These are phyloP conservation scores for Fraxinus nigra DNA, from an alignment of 305 asterid species.

Conservation along the genomic window DNA sequence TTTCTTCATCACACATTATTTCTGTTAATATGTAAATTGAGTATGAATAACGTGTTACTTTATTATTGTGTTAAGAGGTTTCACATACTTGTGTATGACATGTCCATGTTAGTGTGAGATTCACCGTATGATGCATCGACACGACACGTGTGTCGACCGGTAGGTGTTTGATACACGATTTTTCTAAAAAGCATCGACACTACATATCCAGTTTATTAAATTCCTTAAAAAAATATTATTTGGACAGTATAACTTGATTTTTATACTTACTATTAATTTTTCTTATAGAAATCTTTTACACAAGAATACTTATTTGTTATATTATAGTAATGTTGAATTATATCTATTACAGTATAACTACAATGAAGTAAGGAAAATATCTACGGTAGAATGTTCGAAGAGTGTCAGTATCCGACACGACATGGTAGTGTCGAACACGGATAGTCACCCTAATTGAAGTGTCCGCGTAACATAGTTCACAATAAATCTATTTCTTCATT, in stretches of 20 bases:
- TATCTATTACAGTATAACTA: not conserved
- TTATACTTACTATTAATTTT: not conserved
- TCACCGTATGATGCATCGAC: not conserved
- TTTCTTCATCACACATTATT: constrained; percentile 1
- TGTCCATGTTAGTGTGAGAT: not conserved
- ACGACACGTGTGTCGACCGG: not conserved
- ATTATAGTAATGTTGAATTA: not conserved
- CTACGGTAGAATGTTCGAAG: not conserved
- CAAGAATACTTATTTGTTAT: not conserved
- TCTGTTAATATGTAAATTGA: not conserved
- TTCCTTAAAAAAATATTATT: not conserved
- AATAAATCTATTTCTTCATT: not conserved
- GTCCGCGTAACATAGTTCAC: not conserved
- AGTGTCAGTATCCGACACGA: not conserved
- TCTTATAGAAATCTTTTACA: not conserved
- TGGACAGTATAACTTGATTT: not conserved
- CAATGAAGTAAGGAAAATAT: not conserved
- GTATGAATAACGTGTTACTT: not conserved
- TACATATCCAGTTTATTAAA: not conserved
- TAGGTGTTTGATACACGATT: not conserved
- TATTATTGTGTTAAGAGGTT: constrained; percentile 4
- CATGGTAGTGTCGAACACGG: not conserved
- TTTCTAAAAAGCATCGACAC: not conserved
- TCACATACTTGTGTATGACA: not conserved
- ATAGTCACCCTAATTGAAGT: not conserved